Evolutionary conservation across 2,329 filamentous ascomycete species (phyloP), one percentile per base, ranked within the genome.

Genomic region (Didymella segeticola): DNA sequence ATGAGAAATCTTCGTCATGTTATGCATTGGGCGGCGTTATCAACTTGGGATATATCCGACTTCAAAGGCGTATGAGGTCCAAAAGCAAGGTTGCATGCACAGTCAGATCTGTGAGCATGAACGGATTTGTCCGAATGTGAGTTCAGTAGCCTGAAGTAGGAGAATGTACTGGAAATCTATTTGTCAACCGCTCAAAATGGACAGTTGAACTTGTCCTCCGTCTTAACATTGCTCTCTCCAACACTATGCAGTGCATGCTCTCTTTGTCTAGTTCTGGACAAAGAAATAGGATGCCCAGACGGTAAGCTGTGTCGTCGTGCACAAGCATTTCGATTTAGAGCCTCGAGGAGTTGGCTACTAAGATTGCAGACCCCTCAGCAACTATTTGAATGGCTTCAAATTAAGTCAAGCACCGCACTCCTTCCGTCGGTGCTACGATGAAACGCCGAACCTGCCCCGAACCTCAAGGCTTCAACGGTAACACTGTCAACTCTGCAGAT

Each of bases 21-120:
- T 61, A 57, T 66, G 65, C 65, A 68, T 68, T 67, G 63, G 65
- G 65, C 57, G 65, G 65, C 65, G 65, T 68, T 68, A 43, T 53
- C 43, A 50, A 55, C 36, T 54, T 45, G 57, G 48, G 50, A 62
- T 56, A 37, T 57, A 50, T 62, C 48, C 53, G 43, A 52, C 29
- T 55, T 47, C 41, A 54, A 25, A 17, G 57, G 57, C 53, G 57
- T 41, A 56, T 34, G 47, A 48, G 43, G 53, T 56, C 48, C 9
- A 56, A 56, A 56, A 56, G 53, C 48, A 48, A 26, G 52, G 42
- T 37, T 50, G 51, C 29, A 50, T 49, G 36, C 41, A 27, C 39
- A 37, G 39, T 12, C 30, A 33, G 12, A 26, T 37, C 31, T 34
- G 27, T 14, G 47, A 31, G 17, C 29, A 37, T 25, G 39, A 9